phyloP scores from a whole-genome alignment of 805 yeast species.

The Brettanomyces bruxellensis region DNA sequence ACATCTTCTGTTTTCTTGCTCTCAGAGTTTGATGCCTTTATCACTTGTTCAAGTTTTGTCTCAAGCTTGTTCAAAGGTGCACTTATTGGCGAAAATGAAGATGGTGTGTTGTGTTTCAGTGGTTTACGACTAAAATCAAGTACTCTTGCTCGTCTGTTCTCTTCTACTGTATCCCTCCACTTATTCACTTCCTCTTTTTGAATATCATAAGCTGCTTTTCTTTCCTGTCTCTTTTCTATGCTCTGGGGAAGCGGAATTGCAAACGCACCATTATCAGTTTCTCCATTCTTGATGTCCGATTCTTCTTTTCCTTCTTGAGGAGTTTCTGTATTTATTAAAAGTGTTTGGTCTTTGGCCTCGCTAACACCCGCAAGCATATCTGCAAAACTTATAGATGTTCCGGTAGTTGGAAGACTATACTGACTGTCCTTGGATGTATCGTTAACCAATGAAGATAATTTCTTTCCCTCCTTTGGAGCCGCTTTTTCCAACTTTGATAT shows the following conservation, averaged over 20 bases:
- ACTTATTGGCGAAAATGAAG: slow-evolving; percentile 45
- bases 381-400: slow-evolving; percentile 49
- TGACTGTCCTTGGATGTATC: slow-evolving; percentile 58
- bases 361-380: slow-evolving; percentile 68
- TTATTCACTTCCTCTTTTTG: slow-evolving; percentile 78
- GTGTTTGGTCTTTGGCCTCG: slow-evolving; percentile 11
- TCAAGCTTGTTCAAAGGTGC: slow-evolving; percentile 56
- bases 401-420: slow-evolving; percentile 53
- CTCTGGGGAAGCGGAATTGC: slow-evolving; percentile 80
- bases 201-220: slow-evolving; percentile 84
- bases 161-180: slow-evolving; percentile 80
- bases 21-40: slow-evolving; percentile 55
- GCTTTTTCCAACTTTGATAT: slow-evolving; percentile 30
- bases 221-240: slow-evolving; percentile 75
- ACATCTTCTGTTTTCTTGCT: slow-evolving; percentile 73
- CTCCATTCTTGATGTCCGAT: slow-evolving; percentile 18
- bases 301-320: slow-evolving; percentile 29
- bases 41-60: slow-evolving; percentile 47
- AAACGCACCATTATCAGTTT: slow-evolving; percentile 31
- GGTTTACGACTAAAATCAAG: slow-evolving; percentile 51
- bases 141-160: slow-evolving; percentile 78
- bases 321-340: slow-evolving; percentile 20
- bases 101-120: slow-evolving; percentile 38
- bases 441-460: slow-evolving; percentile 39
- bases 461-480: slow-evolving; percentile 26